Evolutionary conservation across 2,329 filamentous ascomycete genomes (phyloP).

Genomic region (Elsinoe perseae): DNA sequence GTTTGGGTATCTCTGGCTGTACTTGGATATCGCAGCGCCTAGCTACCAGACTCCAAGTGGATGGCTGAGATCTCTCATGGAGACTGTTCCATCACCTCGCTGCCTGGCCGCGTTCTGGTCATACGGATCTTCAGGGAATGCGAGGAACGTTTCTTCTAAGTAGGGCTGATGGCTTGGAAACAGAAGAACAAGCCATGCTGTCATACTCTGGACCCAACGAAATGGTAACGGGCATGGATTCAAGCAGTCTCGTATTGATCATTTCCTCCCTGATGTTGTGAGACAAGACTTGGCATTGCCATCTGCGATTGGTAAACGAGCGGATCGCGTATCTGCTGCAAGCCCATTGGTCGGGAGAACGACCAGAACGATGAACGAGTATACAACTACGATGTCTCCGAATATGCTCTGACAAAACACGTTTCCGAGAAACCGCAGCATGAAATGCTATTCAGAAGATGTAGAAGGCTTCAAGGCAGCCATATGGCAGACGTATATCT

Average conservation of each 20-base stretch:
- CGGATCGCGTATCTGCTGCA: neutral
- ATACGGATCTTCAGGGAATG: neutral
- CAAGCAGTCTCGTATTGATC: conserved; percentile 5
- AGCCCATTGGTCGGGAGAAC: neutral
- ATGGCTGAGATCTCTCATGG: neutral
- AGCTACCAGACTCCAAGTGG: neutral
- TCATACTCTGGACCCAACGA: neutral
- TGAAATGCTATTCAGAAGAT: neutral
- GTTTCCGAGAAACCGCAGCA: neutral
- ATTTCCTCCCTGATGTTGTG: neutral
- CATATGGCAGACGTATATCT: neutral
- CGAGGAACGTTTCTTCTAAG: neutral
- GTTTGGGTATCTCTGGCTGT: neutral
- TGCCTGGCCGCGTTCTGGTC: neutral
- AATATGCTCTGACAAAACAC: neutral
- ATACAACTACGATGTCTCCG: neutral
- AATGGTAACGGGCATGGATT: neutral
- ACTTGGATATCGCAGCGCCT: neutral
- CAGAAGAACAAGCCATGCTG: neutral
- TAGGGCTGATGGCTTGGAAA: neutral
- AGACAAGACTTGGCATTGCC: neutral
- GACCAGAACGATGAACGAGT: conserved; percentile 1
- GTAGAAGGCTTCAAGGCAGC: conserved; percentile 5
- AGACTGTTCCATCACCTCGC: neutral
- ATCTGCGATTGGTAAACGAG: neutral